Base-by-base conservation (phyloP, 2,329 filamentous ascomycete species). In the Claviceps maximensis region DNA sequence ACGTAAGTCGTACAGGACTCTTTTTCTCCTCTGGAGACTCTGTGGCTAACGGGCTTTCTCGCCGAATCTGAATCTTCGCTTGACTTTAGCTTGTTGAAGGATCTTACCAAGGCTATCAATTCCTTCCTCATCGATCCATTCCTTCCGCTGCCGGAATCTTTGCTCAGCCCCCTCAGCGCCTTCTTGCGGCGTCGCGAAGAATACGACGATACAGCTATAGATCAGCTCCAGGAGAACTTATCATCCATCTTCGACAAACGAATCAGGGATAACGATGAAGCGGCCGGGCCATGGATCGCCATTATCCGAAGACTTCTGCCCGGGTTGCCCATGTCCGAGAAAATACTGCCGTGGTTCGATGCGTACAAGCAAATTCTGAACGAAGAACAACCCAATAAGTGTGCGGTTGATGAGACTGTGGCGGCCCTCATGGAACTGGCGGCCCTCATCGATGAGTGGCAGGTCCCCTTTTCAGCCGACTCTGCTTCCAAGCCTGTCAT, bases 211-310 rank as follows among this genome's bases (percentile, higher is more conserved):
- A 69, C 75, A 53, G 75, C 81, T 42, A 76, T 81, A n/a, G 84
- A 87, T 58, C 80, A 83, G 54, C 74, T 89, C 50, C 82, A 89
- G 56, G 85, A 89, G 42, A 86, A 89, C 60, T 74, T 93, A 8
- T 70, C 84, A 42, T 68, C 74, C 25, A 75, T 87, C 52, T 89
- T 84, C 69, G 74, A 83, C 54, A 82, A 78, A 61, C 73, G 80
- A 58, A 78, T 90, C 55, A 73, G 74, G 25, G 75, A 76, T 36
- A 72, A 74, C 25, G 70, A 78, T 2, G 65, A 75, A 50, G 78
- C 80, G 58, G 77, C 79, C 63, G 80, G 78, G 9, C 70, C 80
- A n/a, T 93, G 90, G 67, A 73, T 90, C 19, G 76, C 77, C 49
- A 75, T 87, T 47, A 69, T 91, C 53, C 77, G 79, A 47, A 76